These are phyloP conservation scores for Cenchrus americanus DNA, from an alignment of 176 grass and related monocot species.

Conservation along the genomic window DNA sequence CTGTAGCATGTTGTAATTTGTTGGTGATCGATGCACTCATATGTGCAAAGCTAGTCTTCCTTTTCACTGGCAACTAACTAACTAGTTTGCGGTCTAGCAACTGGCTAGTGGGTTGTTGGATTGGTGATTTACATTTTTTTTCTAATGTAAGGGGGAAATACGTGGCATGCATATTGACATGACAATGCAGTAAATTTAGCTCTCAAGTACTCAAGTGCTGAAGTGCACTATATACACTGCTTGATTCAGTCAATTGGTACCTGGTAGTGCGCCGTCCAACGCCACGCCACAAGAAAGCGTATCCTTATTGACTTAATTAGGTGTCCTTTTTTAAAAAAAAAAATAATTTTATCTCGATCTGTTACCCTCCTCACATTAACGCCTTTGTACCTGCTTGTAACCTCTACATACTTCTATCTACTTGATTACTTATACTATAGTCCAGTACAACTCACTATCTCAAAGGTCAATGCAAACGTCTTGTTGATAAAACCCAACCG, in stretches of 20 bases:
- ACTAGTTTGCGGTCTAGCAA: not conserved
- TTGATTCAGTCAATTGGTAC: not conserved
- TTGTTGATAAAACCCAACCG: no score
- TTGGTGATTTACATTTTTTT: not conserved
- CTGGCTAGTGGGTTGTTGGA: constrained; percentile 9
- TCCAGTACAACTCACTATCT: no score
- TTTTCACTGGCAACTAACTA: constrained; percentile 12
- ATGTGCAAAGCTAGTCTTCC: constrained; percentile 9
- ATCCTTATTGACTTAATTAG: no score
- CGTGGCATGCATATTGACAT: constrained; percentile 10
- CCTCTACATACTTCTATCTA: no score
- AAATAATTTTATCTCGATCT: no score
- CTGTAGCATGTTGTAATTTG: not conserved
- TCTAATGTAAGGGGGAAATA: not conserved
- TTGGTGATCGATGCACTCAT: not conserved
- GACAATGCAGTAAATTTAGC: not conserved
- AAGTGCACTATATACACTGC: not conserved
- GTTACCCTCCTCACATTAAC: no score
- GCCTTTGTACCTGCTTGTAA: no score
- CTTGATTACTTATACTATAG: no score
- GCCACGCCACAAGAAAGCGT: not conserved
- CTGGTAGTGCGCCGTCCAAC: not conserved
- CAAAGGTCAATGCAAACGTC: no score
- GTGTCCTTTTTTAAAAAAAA: no score
- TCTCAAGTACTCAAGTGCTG: not conserved